phyloP scores from a whole-genome alignment of 192 early-diverging fungal species.

The Umbelopsis sp. region DNA sequence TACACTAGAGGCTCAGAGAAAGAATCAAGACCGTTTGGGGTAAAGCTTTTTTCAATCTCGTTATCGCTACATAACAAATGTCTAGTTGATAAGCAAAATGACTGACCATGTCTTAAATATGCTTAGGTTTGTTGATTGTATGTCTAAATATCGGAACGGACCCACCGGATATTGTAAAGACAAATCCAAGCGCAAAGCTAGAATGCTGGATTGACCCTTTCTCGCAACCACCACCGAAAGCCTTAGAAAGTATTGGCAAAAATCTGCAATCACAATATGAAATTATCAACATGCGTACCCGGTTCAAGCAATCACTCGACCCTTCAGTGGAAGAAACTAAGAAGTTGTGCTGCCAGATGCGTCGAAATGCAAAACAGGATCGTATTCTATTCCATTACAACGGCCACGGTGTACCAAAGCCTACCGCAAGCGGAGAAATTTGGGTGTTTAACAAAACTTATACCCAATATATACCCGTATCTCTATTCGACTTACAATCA shows the following conservation, averaged over 20 bases:
- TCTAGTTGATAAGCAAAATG: too few relatives aligned
- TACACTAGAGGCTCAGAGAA: constrained; percentile 47
- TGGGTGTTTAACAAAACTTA: constrained; percentile 99
- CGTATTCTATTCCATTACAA: constrained; percentile 98
- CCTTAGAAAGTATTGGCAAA: constrained; percentile 86
- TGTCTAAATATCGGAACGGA: constrained; percentile 96
- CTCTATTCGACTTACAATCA: constrained; percentile 86
- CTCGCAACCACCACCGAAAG: constrained; percentile 72
- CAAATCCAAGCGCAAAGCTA: constrained; percentile 83
- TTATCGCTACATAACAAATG: too few relatives aligned
- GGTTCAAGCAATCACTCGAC: constrained; percentile 84
- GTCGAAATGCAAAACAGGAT: constrained; percentile 89
- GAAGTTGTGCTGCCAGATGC: constrained; percentile 80
- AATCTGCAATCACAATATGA: constrained; percentile 94
- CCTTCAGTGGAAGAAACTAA: constrained; percentile 93
- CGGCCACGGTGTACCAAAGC: constrained; percentile 96
- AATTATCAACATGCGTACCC: constrained; percentile 80
- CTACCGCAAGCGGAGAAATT: constrained; percentile 91
- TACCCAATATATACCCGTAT: constrained; percentile 98
- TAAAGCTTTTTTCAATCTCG: neutral
- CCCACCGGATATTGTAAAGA: constrained; percentile 91
- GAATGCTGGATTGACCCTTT: constrained; percentile 97
- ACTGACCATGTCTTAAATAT: neutral
- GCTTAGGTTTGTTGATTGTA: constrained; percentile 76
- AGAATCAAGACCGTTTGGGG: constrained; percentile 77